Evolutionary conservation across 2,329 filamentous ascomycete species (phyloP).

Genomic region (Massarina eburnea): DNA sequence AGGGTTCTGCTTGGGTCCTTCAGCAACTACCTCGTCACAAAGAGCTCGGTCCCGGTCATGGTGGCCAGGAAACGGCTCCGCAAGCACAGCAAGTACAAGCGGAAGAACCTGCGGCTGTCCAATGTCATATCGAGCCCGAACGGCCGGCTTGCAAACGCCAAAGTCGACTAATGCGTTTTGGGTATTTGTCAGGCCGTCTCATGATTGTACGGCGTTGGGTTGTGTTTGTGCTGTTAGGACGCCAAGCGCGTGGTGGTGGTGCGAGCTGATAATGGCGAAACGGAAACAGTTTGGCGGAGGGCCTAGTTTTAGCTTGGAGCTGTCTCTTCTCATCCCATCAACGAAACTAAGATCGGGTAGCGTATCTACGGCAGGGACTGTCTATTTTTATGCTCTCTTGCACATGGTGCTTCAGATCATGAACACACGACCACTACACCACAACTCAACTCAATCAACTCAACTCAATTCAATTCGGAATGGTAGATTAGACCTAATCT

Average conservation of each 20-base stretch:
- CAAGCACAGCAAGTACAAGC: conserved; percentile 82
- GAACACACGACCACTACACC: not conserved
- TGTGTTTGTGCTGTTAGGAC: conserved; percentile 7
- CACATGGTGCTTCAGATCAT: conserved; percentile 19
- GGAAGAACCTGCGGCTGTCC: conserved; percentile 69
- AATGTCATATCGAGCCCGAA: conserved; percentile 78
- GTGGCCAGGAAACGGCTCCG: conserved; percentile 87
- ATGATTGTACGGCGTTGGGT: conserved; percentile 15
- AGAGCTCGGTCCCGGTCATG: conserved; percentile 97
- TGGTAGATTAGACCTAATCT: not conserved
- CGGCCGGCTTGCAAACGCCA: conserved; percentile 68
- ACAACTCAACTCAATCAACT: not conserved
- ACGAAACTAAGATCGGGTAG: not conserved
- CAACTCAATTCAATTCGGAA: not conserved
- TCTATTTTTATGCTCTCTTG: conserved; percentile 21
- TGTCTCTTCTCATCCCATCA: conserved; percentile 18
- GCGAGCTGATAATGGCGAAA: conserved; percentile 30
- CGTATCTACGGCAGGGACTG: not conserved
- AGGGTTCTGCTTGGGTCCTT: conserved; percentile 95
- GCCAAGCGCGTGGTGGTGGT: conserved; percentile 10
- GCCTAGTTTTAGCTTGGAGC: conserved; percentile 24
- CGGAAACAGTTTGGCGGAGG: conserved; percentile 33
- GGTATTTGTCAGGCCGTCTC: conserved; percentile 39
- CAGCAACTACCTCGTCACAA: conserved; percentile 95
- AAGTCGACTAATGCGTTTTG: conserved; percentile 62